phyloP scores from a whole-genome alignment of 305 asterid species.

The Plantago lanceolata region DNA sequence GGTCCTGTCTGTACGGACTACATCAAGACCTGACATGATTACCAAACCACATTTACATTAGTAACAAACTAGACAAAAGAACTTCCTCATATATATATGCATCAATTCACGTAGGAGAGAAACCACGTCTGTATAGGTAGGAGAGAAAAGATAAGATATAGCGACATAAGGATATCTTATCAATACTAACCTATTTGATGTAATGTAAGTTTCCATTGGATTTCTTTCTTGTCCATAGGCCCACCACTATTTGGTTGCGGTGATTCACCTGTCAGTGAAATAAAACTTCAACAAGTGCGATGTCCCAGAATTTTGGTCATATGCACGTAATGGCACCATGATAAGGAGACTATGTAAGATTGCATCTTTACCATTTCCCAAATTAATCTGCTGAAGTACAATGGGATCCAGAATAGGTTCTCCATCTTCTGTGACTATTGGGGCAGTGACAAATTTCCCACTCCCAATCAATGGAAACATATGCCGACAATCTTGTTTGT shows the following conservation, averaged over 20 bases:
- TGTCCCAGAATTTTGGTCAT: slow-evolving; percentile 10
- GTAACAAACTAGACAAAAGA: background rate
- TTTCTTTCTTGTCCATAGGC: slow-evolving; percentile 58
- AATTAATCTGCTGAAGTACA: slow-evolving; percentile 59
- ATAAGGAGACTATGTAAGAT: slow-evolving; percentile 17
- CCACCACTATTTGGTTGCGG: slow-evolving; percentile 20
- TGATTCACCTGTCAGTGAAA: slow-evolving; percentile 34
- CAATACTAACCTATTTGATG: slow-evolving; percentile 76
- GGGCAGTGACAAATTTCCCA: slow-evolving; percentile 71
- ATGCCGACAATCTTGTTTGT: slow-evolving; percentile 62
- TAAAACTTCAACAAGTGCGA: slow-evolving; percentile 20
- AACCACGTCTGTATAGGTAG: background rate
- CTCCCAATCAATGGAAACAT: slow-evolving; percentile 84
- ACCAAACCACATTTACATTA: slow-evolving; percentile 6
- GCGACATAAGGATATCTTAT: slow-evolving; percentile 24
- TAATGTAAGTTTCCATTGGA: slow-evolving; percentile 76
- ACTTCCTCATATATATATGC: background rate
- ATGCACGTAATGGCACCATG: background rate
- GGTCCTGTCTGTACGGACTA: slow-evolving; percentile 81
- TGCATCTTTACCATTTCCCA: slow-evolving; percentile 32
- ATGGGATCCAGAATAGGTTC: slow-evolving; percentile 68
- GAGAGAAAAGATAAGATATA: background rate
- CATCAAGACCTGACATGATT: slow-evolving; percentile 71
- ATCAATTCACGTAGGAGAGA: too few species aligned
- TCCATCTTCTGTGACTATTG: slow-evolving; percentile 66